A percentile compares a stretch with the other conserved stretches of the same genome.
Conservation (phyloP, 305 asterid genomes). For the Solanum hybrid region DNA sequence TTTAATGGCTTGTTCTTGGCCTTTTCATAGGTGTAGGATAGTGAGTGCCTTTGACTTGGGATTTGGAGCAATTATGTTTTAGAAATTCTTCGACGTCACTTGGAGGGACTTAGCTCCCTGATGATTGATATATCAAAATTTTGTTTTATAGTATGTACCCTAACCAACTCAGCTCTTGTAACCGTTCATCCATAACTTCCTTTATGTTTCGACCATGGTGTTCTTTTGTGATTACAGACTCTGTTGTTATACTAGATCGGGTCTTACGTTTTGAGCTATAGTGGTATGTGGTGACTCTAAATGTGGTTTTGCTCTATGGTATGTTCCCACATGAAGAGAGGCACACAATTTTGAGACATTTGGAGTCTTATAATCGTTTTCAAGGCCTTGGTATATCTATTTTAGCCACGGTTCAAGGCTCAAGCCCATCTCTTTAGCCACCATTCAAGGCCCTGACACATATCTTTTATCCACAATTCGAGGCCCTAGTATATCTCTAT, state of each 20-base stretch:
- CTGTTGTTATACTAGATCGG: background rate
- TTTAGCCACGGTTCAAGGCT: background rate
- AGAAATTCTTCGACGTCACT: background rate
- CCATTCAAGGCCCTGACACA: background rate
- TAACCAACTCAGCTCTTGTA: too few relatives aligned
- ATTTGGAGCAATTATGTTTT: background rate
- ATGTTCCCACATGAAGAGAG: background rate
- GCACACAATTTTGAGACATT: background rate
- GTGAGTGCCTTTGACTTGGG: background rate
- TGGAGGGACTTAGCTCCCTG: background rate
- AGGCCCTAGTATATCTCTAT: background rate
- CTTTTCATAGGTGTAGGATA: background rate
- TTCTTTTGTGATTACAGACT: background rate
- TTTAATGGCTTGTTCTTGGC: background rate
- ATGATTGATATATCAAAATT: too few relatives aligned
- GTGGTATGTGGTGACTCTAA: background rate
- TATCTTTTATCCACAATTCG: background rate
- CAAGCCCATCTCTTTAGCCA: too few relatives aligned
- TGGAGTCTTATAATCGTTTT: background rate
- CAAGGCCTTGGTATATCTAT: background rate
- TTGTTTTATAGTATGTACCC: background rate
- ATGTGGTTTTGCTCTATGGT: background rate
- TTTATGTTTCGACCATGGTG: background rate
- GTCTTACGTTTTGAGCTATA: background rate
- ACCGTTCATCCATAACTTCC: background rate